phyloP scores from a whole-genome alignment of 2,329 filamentous ascomycete species.

The Mycosphaerella sp. region DNA sequence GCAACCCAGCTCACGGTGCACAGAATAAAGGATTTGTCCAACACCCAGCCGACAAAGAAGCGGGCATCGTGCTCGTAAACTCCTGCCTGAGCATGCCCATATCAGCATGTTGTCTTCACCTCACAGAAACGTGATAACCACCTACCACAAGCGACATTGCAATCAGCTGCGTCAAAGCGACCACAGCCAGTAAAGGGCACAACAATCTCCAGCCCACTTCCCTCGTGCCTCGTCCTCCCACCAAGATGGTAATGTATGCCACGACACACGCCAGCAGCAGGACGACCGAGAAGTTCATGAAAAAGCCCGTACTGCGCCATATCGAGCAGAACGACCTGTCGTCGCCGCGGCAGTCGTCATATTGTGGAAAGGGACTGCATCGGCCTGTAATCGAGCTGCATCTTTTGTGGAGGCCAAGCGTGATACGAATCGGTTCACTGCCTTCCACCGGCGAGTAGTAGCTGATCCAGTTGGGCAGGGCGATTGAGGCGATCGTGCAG shows the following conservation, averaged over 20 bases:
- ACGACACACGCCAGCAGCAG: slow-evolving; percentile 75
- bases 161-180: slow-evolving; percentile 64
- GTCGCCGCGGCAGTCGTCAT: slow-evolving; percentile 59
- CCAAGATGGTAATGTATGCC: slow-evolving; percentile 67
- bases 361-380: slow-evolving; percentile 62
- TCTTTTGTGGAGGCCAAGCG: slow-evolving; percentile 70
- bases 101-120: slow-evolving; percentile 7
- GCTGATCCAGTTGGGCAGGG: slow-evolving; percentile 63
- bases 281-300: slow-evolving; percentile 79
- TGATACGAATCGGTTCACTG: slow-evolving; percentile 51
- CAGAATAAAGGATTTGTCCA: slow-evolving; percentile 74
- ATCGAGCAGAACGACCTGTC: slow-evolving; percentile 78
- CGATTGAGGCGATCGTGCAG: slow-evolving; percentile 64
- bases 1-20: slow-evolving; percentile 55
- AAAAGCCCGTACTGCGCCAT: slow-evolving; percentile 82
- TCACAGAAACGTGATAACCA: background rate
- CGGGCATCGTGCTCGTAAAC: slow-evolving; percentile 75
- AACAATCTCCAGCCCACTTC: slow-evolving; percentile 78
- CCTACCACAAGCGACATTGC: slow-evolving; percentile 77
- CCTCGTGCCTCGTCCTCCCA: slow-evolving; percentile 71
- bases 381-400: slow-evolving; percentile 63
- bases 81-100: slow-evolving; percentile 55
- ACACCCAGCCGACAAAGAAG: slow-evolving; percentile 74
- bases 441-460: slow-evolving; percentile 38
- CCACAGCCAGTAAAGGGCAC: slow-evolving; percentile 56